Percentiles rank a stretch among this genome's conserved stretches.
phyloP scores from a whole-genome alignment of 192 early-diverging fungal genomes.

The Diversispora eburnea region DNA sequence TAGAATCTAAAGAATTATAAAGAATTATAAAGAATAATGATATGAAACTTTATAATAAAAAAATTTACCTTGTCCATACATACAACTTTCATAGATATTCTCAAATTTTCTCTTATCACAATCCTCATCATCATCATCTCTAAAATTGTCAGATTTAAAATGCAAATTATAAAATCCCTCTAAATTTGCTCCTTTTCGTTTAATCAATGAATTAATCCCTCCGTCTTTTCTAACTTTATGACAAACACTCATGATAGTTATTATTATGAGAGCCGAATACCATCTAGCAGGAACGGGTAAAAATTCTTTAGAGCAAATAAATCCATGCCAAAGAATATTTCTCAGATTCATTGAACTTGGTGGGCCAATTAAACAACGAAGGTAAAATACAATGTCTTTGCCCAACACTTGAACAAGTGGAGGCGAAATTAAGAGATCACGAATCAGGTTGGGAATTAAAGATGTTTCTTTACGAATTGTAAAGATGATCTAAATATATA shows the following conservation, averaged over 20 bases:
- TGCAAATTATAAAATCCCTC: background rate
- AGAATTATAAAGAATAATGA: background rate
- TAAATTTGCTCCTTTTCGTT: background rate
- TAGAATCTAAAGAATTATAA: too few species aligned
- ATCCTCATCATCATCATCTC: background rate
- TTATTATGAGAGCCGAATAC: slow-evolving; percentile 14
- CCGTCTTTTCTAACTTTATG: background rate
- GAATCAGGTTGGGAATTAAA: slow-evolving; percentile 19
- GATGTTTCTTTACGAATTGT: background rate
- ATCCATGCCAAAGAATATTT: slow-evolving; percentile 34
- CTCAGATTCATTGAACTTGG: slow-evolving; percentile 29
- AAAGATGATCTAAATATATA: slow-evolving; percentile 20
- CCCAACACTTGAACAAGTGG: background rate
- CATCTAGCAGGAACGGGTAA: slow-evolving; percentile 14
- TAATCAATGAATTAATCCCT: background rate
- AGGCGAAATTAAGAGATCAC: slow-evolving; percentile 15
- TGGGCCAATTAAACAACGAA: slow-evolving; percentile 27
- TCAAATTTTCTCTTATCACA: slow-evolving; percentile 6
- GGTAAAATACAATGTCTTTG: slow-evolving; percentile 12
- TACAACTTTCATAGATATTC: slow-evolving; percentile 7
- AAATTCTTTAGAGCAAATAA: slow-evolving; percentile 26
- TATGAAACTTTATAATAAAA: background rate
- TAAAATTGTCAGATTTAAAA: background rate
- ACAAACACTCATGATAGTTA: slow-evolving; percentile 11
- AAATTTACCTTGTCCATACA: slow-evolving; percentile 14